phyloP scores from a whole-genome alignment of 116 monocot species.

The Papilionanthe hybrid region DNA sequence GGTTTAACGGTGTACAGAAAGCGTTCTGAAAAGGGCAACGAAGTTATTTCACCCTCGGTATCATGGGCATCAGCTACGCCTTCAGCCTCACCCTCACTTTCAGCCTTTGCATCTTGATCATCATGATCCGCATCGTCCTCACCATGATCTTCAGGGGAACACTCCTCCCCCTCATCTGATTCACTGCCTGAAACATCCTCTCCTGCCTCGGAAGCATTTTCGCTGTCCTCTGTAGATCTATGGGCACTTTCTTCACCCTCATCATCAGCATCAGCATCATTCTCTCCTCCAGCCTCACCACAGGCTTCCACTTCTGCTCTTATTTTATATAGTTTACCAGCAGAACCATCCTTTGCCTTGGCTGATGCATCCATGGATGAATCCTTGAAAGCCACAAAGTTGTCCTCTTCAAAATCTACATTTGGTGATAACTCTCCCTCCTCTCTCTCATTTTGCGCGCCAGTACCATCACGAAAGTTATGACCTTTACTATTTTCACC shows the following conservation, averaged over 20 bases:
- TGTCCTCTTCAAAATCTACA: conserved; percentile 43
- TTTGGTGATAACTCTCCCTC: conserved; percentile 49
- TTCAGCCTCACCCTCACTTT: conserved; percentile 98
- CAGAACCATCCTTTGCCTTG: conserved; percentile 8
- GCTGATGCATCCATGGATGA: conserved; percentile 11
- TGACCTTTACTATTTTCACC: conserved; percentile 21
- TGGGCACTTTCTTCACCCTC: conserved; percentile 95
- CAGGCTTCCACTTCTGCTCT: conserved; percentile 27
- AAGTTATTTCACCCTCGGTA: conserved; percentile 55
- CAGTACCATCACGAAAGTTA: conserved; percentile 12
- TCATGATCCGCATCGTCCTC: conserved; percentile 74
- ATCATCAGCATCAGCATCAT: conserved; percentile 86
- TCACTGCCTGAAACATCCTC: conserved; percentile 95
- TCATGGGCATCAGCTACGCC: conserved; percentile 71
- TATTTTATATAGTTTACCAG: conserved; percentile 9
- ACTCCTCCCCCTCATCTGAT: conserved; percentile 80
- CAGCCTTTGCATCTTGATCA: conserved; percentile 71
- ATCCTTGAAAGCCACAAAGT: conserved; percentile 32
- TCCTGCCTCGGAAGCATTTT: conserved; percentile 88
- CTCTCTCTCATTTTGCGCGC: conserved; percentile 31
- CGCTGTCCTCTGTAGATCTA: conserved; percentile 84
- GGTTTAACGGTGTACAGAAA: conserved; percentile 65
- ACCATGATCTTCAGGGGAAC: conserved; percentile 81
- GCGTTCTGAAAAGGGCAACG: conserved; percentile 62
- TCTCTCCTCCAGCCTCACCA: conserved; percentile 53